Conservation (phyloP, 352 stramenopile species). For the Pythium apleroticum region DNA sequence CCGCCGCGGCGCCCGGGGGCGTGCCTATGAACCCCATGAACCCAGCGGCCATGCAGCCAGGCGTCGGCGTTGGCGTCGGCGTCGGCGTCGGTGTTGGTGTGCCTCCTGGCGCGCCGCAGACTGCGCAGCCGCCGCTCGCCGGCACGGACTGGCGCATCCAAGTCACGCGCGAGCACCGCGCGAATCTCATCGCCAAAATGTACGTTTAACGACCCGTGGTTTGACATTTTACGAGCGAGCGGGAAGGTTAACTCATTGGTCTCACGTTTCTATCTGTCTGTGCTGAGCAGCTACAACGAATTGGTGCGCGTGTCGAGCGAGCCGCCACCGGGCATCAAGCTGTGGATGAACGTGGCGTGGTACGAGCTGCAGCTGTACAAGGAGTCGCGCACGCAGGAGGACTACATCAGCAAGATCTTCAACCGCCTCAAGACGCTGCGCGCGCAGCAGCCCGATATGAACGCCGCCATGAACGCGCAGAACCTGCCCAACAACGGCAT, state of each 20-base stretch:
- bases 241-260: not conserved
- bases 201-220: slow-evolving; percentile 31
- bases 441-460: slow-evolving; percentile 71
- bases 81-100: slow-evolving; percentile 8
- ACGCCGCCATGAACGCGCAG: slow-evolving; percentile 62
- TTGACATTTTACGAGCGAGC: not conserved
- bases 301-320: slow-evolving; percentile 83
- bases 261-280: not conserved
- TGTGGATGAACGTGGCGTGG: slow-evolving; percentile 88
- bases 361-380: slow-evolving; percentile 85
- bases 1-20: slow-evolving; percentile 11
- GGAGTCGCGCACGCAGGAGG: slow-evolving; percentile 79
- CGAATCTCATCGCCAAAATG: slow-evolving; percentile 86
- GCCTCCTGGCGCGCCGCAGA: slow-evolving; percentile 25
- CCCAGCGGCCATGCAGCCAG: slow-evolving; percentile 26
- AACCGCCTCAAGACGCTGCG: slow-evolving; percentile 77
- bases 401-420: slow-evolving; percentile 90
- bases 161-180: slow-evolving; percentile 76
- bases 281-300: slow-evolving; percentile 67
- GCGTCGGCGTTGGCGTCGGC: slow-evolving; percentile 9
- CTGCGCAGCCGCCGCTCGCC: slow-evolving; percentile 28
- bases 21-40: slow-evolving; percentile 28
- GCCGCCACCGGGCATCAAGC: slow-evolving; percentile 72
- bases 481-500: slow-evolving; percentile 68
- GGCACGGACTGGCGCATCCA: slow-evolving; percentile 78